Evolutionary conservation across 2,329 filamentous ascomycete genomes (phyloP).

Genomic region (Corinectria fuckeliana): DNA sequence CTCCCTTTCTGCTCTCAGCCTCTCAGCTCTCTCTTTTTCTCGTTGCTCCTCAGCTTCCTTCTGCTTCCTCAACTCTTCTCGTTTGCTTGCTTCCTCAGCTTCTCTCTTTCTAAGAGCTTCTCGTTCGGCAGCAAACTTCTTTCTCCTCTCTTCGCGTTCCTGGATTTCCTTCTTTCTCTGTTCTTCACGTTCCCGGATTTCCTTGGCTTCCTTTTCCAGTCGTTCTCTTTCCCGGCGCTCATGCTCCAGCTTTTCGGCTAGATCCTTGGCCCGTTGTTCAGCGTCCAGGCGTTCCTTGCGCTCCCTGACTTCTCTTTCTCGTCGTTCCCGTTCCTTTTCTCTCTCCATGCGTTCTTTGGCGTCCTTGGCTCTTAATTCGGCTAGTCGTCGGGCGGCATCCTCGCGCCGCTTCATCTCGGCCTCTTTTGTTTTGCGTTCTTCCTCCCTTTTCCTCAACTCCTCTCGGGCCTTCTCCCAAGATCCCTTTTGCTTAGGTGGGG

Average conservation of each 20-base stretch:
- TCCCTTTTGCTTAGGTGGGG: constrained; percentile 47
- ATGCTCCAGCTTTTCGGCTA: constrained; percentile 46
- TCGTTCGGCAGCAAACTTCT: constrained; percentile 31
- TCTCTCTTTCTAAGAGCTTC: constrained; percentile 33
- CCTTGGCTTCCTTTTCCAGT: constrained; percentile 51
- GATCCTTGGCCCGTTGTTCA: constrained; percentile 38
- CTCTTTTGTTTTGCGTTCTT: constrained; percentile 66
- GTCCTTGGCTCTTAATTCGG: constrained; percentile 63
- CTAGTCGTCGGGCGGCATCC: constrained; percentile 59
- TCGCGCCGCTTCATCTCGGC: constrained; percentile 67
- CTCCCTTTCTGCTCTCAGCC: constrained; percentile 50
- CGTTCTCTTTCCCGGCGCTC: constrained; percentile 51
- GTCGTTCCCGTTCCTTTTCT: constrained; percentile 46
- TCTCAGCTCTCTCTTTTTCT: constrained; percentile 38
- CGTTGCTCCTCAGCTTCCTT: constrained; percentile 47
- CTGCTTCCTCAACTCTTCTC: constrained; percentile 45
- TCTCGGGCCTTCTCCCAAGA: constrained; percentile 75
- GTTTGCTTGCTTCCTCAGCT: constrained; percentile 30
- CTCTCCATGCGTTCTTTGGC: constrained; percentile 54
- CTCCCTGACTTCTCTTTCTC: constrained; percentile 45
- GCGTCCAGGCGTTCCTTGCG: constrained; percentile 38
- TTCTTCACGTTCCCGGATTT: constrained; percentile 40
- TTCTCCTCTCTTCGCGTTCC: constrained; percentile 45
- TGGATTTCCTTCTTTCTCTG: constrained; percentile 33
- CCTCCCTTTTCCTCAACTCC: constrained; percentile 68